phyloP scores from a whole-genome alignment of 139 green algal genomes.

The Volvox reticuliferus region DNA sequence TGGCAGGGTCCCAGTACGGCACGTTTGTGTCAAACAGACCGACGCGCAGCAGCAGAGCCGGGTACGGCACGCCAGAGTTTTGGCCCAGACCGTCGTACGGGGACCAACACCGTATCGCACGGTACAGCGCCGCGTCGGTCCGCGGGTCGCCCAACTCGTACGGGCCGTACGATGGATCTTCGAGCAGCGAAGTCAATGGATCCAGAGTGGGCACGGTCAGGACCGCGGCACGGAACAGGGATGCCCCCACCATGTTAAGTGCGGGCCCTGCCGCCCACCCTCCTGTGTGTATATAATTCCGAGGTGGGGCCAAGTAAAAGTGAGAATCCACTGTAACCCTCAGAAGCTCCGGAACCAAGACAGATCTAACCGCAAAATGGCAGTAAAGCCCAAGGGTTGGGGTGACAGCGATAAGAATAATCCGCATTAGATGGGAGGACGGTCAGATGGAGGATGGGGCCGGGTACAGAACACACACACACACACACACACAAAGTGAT shows the following conservation, averaged over 20 bases:
- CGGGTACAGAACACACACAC: too few species aligned
- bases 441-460: too few species aligned
- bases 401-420: too few species aligned
- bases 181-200: not conserved
- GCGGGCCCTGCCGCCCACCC: slow-evolving; percentile 43
- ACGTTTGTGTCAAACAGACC: slow-evolving; percentile 39
- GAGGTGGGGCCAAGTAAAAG: too few species aligned
- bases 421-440: too few species aligned
- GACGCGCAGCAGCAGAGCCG: slow-evolving; percentile 12
- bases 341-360: too few species aligned
- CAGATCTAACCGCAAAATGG: too few species aligned
- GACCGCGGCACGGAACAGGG: slow-evolving; percentile 36
- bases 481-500: not conserved
- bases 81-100: slow-evolving; percentile 19
- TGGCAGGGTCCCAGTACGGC: slow-evolving; percentile 40
- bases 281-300: slow-evolving; percentile 9
- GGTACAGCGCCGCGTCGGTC: not conserved
- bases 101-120: not conserved
- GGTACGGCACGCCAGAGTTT: not conserved
- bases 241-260: not conserved
- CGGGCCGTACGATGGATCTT: slow-evolving; percentile 18
- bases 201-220: slow-evolving; percentile 38
- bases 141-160: slow-evolving; percentile 32
- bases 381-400: too few species aligned
- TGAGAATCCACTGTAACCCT: too few species aligned